Conservation (phyloP, 2,329 filamentous ascomycete species). For the Neopestalotiopsis clavispora region DNA sequence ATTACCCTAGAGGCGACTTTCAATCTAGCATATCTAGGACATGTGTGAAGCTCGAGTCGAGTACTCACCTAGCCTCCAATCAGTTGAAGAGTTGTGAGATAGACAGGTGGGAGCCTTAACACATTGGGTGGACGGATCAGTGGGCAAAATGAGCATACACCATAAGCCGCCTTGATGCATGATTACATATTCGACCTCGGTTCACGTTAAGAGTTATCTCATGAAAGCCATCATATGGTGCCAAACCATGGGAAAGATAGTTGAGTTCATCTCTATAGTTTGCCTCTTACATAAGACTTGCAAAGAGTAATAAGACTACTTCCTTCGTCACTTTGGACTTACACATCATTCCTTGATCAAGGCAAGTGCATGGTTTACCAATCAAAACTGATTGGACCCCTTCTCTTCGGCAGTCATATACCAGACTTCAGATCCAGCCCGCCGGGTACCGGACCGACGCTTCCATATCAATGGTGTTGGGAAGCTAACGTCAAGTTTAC, state of each 20-base stretch:
- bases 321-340: neutral
- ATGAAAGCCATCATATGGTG: too few relatives aligned
- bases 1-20: neutral
- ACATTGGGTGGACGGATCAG: too few relatives aligned
- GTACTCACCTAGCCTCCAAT: too few relatives aligned
- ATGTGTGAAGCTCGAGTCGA: too few relatives aligned
- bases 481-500: neutral
- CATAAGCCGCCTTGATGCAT: too few relatives aligned
- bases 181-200: too few relatives aligned
- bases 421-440: neutral
- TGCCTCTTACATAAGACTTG: neutral
- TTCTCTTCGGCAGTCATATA: neutral
- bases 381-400: neutral
- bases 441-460: neutral
- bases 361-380: neutral
- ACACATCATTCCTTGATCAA: neutral
- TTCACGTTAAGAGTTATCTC: too few relatives aligned
- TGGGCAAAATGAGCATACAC: too few relatives aligned
- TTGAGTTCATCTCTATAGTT: neutral
- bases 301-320: neutral
- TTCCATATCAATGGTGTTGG: neutral
- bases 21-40: neutral
- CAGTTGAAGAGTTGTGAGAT: too few relatives aligned
- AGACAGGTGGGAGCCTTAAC: too few relatives aligned
- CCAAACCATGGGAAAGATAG: neutral